These are phyloP conservation scores for Cucurbita maxima DNA, from an alignment of 306 rosid species.

Conservation along the genomic window DNA sequence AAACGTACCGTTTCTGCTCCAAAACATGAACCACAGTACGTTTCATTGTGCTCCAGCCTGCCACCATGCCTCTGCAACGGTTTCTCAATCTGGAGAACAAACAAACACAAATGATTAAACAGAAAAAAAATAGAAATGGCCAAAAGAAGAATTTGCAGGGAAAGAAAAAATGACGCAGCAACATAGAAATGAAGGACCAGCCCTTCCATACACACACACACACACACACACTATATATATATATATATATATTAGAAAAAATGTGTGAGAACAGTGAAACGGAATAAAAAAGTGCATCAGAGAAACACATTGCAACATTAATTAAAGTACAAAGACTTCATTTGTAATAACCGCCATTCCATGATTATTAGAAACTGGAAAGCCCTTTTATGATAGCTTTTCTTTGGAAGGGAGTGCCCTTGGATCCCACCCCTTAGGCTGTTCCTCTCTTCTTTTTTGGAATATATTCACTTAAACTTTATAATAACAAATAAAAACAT, in stretches of 20 bases:
- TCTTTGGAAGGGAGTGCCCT: neutral
- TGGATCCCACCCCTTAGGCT: neutral
- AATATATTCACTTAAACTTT: neutral
- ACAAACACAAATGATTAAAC: neutral
- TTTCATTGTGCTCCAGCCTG: slow-evolving; percentile 72
- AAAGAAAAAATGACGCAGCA: neutral
- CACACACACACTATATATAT: no score
- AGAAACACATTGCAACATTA: no score
- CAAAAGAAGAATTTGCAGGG: slow-evolving; percentile 2
- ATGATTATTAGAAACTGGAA: neutral
- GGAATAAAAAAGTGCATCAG: no score
- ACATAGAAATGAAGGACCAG: no score
- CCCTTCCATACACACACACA: no score
- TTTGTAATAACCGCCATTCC: neutral
- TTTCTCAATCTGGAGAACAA: slow-evolving; percentile 55
- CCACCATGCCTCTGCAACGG: slow-evolving; percentile 91
- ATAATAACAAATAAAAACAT: no score
- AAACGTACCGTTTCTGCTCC: slow-evolving; percentile 70
- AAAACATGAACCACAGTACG: slow-evolving; percentile 88
- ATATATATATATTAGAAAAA: no score
- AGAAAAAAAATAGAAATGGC: neutral
- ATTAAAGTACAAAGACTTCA: neutral
- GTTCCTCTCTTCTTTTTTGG: neutral
- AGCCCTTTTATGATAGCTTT: neutral
- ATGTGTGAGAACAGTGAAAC: no score